Conservation (phyloP, 352 stramenopile species). For the Pythium monospermum region DNA sequence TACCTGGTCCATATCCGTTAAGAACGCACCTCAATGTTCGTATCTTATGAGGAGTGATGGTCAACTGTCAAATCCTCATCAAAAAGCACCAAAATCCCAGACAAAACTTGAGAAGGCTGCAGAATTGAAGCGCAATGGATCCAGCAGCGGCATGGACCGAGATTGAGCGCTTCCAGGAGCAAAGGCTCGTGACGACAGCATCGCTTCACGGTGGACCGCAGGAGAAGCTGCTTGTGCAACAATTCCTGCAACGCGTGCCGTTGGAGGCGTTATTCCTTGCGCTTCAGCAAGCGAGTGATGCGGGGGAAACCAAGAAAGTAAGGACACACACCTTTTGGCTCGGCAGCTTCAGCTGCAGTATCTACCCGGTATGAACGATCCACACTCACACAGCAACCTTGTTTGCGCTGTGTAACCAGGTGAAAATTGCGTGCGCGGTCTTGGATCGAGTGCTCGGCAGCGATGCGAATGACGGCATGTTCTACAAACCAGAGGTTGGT, state of each 20-base stretch:
- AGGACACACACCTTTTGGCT: not conserved
- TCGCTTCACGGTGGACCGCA: slow-evolving; percentile 32
- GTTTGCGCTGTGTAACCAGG: slow-evolving; percentile 23
- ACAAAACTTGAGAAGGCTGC: too few species aligned
- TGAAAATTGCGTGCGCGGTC: slow-evolving; percentile 65
- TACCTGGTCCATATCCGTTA: too few species aligned
- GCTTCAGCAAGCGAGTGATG: slow-evolving; percentile 75
- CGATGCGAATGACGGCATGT: slow-evolving; percentile 46
- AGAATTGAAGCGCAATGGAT: slow-evolving; percentile 14
- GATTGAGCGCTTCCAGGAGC: slow-evolving; percentile 63
- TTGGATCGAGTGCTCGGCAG: slow-evolving; percentile 72
- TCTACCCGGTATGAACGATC: not conserved
- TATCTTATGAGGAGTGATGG: slow-evolving; percentile 12
- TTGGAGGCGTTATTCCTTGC: slow-evolving; percentile 62
- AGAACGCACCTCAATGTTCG: too few species aligned
- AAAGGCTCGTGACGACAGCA: slow-evolving; percentile 43
- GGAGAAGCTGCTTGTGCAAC: slow-evolving; percentile 47
- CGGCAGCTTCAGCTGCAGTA: not conserved
- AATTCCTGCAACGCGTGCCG: slow-evolving; percentile 64
- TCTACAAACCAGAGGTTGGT: slow-evolving; percentile 66
- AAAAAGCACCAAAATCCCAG: not conserved
- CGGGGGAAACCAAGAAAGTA: slow-evolving; percentile 53
- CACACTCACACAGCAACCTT: too few species aligned
- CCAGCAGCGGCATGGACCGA: slow-evolving; percentile 34
- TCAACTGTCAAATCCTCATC: slow-evolving; percentile 4